Base-by-base conservation (phyloP, 1,139 yeast genomes). In the Nematodospora anomalae region DNA sequence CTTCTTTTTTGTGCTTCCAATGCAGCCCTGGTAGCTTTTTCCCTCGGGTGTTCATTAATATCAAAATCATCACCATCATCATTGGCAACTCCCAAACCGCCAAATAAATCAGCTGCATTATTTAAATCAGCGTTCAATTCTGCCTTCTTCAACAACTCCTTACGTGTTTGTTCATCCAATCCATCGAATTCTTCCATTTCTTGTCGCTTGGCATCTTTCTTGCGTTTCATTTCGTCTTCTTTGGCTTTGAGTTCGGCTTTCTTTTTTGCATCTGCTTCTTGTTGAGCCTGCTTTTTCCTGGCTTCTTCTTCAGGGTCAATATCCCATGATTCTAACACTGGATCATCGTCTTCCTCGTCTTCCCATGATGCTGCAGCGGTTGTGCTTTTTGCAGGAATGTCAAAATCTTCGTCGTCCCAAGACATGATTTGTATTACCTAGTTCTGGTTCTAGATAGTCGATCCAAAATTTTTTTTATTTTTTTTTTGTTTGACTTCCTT, bases 61-160 rank as follows among this genome's bases (percentile, higher is more conserved):
- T 46, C 47, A 26, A 45, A 40, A 38, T 78, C 82, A 16, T 36
- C 40, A 30, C 44, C 51, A 36, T 63, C 62, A 13, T 54, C 58
- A 12, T 52, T 64, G 32, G 84, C 85, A 38, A 84, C 83, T 22
- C 89, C 90, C 47, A 84, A 70, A 7, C 86, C 86, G 24, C 92
- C 96, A 56, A 92, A 88, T 52, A 92, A 71, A 52, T 88, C 95
- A 18, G 96, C 92, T 16, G 97, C 97, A 57, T 87, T 85, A 63
- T 84, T 86, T 62, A 92, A 71, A 66, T 92, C 98, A 23, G 95
- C 79, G 33, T 79, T 82, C 41, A 87, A 57, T 64, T 92, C 95
- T 12, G 92, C 95, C 57, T 83, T 71, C 55, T 74, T 83, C 60
- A 85, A 71, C 60, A 89, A 63, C 55, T 84, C 92, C 52, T 71